phyloP scores from a whole-genome alignment of 441 rosid species.

The Gossypium davidsonii region DNA sequence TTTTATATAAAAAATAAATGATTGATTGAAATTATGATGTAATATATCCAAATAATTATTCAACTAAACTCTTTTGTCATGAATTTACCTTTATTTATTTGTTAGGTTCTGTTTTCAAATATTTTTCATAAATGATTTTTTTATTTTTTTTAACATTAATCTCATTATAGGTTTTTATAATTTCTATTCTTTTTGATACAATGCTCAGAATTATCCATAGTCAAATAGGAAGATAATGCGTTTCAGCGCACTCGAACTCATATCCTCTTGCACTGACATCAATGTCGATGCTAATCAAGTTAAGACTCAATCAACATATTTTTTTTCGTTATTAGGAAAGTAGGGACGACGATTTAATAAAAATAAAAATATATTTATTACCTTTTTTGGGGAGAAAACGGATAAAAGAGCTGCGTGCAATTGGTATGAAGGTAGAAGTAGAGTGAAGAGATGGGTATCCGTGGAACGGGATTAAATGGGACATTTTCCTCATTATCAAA shows the following conservation, averaged over 20 bases:
- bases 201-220: too few species aligned
- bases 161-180: too few species aligned
- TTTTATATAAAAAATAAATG: too few species aligned
- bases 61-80: background rate
- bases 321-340: background rate
- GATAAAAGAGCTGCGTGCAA: background rate
- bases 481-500: background rate
- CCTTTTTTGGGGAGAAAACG: background rate
- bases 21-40: background rate
- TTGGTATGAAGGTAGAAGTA: background rate
- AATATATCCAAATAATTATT: too few species aligned
- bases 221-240: too few species aligned
- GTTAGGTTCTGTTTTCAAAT: background rate
- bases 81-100: background rate
- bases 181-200: too few species aligned
- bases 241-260: too few species aligned
- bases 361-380: background rate
- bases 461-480: background rate
- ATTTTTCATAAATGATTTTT: background rate
- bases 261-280: too few species aligned
- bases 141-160: background rate
- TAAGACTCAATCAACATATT: too few species aligned
- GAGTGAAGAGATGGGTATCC: background rate
- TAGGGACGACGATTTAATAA: background rate
- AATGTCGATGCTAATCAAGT: too few species aligned